Percentiles rank a stretch among this genome's conserved stretches.
Evolutionary conservation across 2,329 filamentous ascomycete genomes (phyloP).

Genomic region (Hypoxylon sp.): DNA sequence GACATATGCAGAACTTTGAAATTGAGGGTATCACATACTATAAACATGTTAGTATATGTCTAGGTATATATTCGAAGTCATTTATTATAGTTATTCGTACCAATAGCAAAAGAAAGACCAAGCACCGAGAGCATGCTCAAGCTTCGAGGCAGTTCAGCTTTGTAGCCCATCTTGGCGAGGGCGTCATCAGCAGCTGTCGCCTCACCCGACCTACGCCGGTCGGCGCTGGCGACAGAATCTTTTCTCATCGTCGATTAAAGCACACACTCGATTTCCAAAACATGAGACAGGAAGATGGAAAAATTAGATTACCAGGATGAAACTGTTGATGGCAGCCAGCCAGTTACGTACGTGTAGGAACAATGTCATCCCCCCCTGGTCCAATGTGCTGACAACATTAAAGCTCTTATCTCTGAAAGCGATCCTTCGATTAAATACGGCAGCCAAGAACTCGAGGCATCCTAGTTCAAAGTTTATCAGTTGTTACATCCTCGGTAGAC

Average conservation of each 20-base stretch:
- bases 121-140: slow-evolving; percentile 76
- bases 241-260: slow-evolving; percentile 26
- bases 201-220: slow-evolving; percentile 36
- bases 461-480: slow-evolving; percentile 23
- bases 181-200: slow-evolving; percentile 64
- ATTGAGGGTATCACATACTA: slow-evolving; percentile 20
- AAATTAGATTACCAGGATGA: slow-evolving; percentile 5
- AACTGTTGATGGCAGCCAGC: slow-evolving; percentile 1
- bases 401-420: slow-evolving; percentile 29
- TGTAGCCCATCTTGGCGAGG: slow-evolving; percentile 75
- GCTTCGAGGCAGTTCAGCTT: slow-evolving; percentile 72
- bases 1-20: background rate
- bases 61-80: background rate
- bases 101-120: slow-evolving; percentile 75
- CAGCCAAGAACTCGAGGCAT: slow-evolving; percentile 10
- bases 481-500: slow-evolving; percentile 8
- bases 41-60: slow-evolving; percentile 8
- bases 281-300: slow-evolving; percentile 2
- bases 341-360: slow-evolving; percentile 3
- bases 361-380: slow-evolving; percentile 16
- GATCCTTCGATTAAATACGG: slow-evolving; percentile 28
- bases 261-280: background rate
- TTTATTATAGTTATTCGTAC: slow-evolving; percentile 14
- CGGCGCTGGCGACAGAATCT: slow-evolving; percentile 24
- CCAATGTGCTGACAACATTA: slow-evolving; percentile 27